Evolutionary conservation across 306 rosid genomes (phyloP), one percentile per base, ranked within the genome.

Genomic region (Morella rubra): DNA sequence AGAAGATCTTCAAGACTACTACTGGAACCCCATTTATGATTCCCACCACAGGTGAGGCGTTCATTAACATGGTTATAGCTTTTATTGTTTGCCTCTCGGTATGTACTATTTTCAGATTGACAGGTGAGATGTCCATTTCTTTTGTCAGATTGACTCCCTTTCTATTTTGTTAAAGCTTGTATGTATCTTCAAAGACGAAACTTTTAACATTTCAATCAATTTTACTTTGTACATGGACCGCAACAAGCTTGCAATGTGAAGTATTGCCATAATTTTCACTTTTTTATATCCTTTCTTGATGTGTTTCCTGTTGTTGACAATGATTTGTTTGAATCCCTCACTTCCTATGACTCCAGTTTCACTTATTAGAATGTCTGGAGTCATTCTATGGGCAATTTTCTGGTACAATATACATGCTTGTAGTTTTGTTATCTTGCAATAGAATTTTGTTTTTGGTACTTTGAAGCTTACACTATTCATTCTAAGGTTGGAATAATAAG

Each of bases 1-100:
- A 92, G 88, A 83, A 88, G 87, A 92, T 96, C 71, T 92, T 96
- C 98, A 96, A 92, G 91, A 90, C 97, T 56, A 96, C 96, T 20
- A 55, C 87, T 69, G 99, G 99, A 81, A 91, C 83, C 50, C 96
- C 99, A 53, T 96, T 96, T 87, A 79, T 96, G 76, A 73, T 92
- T 87, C 99, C 99, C 53, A 96, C 99, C 71, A 96, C 99, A 72
- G 99, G 99, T 96, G 86, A 76, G 80, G 24, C 41, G 41, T 71
- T 49, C 74, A 14, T 37, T 6, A 6, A 61, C 19, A 37, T 66
- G n/a, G 46, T 70, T 11, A 69, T 46, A 18, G 5, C 51, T 1
- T 22, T 78, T 44, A 59, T 52, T 53, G 2, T 62, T 41, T 49
- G 37, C 37, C 37, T 32, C 37, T 32, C 37, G 37, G 32, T 32